phyloP scores from a whole-genome alignment of 2,329 filamentous ascomycete species.

The Calonectria pseudoturangicola region DNA sequence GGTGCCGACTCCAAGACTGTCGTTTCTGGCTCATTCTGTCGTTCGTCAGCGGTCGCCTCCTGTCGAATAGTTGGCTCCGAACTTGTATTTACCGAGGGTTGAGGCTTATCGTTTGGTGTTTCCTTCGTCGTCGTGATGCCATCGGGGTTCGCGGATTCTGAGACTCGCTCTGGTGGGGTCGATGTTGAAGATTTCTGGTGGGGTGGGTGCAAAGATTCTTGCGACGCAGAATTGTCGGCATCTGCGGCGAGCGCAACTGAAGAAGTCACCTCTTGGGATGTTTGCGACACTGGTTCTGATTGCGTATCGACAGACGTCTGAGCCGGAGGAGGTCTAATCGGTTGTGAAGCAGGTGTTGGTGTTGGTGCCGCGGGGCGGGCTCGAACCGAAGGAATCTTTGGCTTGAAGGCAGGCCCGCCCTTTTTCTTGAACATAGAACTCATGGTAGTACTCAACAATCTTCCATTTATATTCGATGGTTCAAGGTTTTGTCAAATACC shows the following conservation, averaged over 20 bases:
- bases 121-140: constrained; percentile 26
- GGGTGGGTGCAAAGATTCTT: constrained; percentile 39
- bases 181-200: constrained; percentile 45
- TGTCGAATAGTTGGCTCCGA: not conserved
- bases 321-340: constrained; percentile 45
- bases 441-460: constrained; percentile 63
- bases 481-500: constrained; percentile 33
- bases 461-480: constrained; percentile 43
- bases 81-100: constrained; percentile 1
- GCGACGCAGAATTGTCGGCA: constrained; percentile 35
- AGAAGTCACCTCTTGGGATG: constrained; percentile 18
- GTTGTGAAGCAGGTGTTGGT: constrained; percentile 55
- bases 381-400: constrained; percentile 77
- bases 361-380: constrained; percentile 66
- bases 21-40: constrained; percentile 23
- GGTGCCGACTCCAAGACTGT: constrained; percentile 29
- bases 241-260: constrained; percentile 24
- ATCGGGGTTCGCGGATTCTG: constrained; percentile 44
- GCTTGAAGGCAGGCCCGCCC: constrained; percentile 79
- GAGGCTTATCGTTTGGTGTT: constrained; percentile 16
- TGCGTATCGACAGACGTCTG: constrained; percentile 42
- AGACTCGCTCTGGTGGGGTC: constrained; percentile 50
- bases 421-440: constrained; percentile 82
- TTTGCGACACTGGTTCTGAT: constrained; percentile 35
- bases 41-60: not conserved